These are phyloP conservation scores for Kandelia obovata DNA, from an alignment of 345 rosid genomes.

Conservation along the genomic window DNA sequence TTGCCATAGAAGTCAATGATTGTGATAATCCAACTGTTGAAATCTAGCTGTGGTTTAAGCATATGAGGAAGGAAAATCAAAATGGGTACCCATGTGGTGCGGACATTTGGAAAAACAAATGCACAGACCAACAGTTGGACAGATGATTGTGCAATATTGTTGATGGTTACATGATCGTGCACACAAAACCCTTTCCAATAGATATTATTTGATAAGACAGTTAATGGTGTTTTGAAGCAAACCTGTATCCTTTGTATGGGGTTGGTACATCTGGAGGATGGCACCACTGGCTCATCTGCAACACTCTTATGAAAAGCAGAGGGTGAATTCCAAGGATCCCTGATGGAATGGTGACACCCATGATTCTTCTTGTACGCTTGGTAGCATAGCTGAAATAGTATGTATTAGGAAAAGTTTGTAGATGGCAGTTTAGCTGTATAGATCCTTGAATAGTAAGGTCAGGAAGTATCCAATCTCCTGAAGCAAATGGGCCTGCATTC, in stretches of 20 bases:
- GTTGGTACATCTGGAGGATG: constrained; percentile 58
- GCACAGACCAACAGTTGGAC: too few relatives aligned
- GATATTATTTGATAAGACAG: background rate
- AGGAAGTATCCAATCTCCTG: constrained; percentile 91
- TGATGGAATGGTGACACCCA: constrained; percentile 76
- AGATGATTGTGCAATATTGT: too few relatives aligned
- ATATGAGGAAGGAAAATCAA: background rate
- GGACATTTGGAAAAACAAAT: too few relatives aligned
- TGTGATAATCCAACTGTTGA: background rate
- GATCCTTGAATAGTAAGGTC: constrained; percentile 95
- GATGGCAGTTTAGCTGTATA: constrained; percentile 44
- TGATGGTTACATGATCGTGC: too few relatives aligned
- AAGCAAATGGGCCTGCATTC: constrained; percentile 73
- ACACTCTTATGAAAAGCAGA: constrained; percentile 68
- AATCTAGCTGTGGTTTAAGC: background rate
- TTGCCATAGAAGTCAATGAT: background rate
- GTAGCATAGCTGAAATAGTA: constrained; percentile 96
- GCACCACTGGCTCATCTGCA: constrained; percentile 84
- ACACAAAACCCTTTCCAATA: too few relatives aligned
- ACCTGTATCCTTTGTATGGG: constrained; percentile 96
- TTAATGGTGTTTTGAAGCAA: too few relatives aligned
- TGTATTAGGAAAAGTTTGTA: constrained; percentile 69
- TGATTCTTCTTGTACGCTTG: constrained; percentile 56
- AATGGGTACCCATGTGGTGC: too few relatives aligned
- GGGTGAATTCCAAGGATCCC: constrained; percentile 77